Evolutionary conservation across 768 basidiomycete genomes (phyloP).

Genomic region (Suillus ampliporus): DNA sequence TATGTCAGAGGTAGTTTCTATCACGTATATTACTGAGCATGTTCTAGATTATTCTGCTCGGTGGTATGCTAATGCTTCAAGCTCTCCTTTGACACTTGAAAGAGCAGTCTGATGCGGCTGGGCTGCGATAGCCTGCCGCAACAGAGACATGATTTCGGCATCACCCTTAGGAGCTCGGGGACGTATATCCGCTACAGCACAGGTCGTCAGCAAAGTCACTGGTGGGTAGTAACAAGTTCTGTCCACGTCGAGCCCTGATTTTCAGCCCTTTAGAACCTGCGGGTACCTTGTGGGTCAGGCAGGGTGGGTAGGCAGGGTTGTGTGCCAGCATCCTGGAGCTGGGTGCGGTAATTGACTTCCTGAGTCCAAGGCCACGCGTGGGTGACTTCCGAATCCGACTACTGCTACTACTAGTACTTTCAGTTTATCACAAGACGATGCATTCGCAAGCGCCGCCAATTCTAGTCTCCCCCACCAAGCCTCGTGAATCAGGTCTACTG

Average conservation of each 20-base stretch:
- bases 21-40: neutral
- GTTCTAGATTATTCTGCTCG: neutral
- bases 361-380: neutral
- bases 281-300: no score
- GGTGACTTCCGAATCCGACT: neutral
- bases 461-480: neutral
- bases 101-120: neutral
- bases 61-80: neutral
- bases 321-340: neutral
- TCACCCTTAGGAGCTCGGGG: neutral
- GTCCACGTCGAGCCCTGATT: neutral
- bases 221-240: no score
- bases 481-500: neutral
- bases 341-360: neutral
- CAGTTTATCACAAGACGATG: neutral
- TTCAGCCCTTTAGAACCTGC: neutral
- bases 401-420: neutral
- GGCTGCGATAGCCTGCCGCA: neutral
- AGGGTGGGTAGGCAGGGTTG: neutral
- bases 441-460: neutral
- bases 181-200: neutral
- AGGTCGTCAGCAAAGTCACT: no score
- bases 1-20: neutral
- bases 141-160: neutral
- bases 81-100: neutral